These are phyloP conservation scores for Aspergillus bridgeri DNA, from an alignment of 495 filamentous ascomycete species.

Conservation along the genomic window DNA sequence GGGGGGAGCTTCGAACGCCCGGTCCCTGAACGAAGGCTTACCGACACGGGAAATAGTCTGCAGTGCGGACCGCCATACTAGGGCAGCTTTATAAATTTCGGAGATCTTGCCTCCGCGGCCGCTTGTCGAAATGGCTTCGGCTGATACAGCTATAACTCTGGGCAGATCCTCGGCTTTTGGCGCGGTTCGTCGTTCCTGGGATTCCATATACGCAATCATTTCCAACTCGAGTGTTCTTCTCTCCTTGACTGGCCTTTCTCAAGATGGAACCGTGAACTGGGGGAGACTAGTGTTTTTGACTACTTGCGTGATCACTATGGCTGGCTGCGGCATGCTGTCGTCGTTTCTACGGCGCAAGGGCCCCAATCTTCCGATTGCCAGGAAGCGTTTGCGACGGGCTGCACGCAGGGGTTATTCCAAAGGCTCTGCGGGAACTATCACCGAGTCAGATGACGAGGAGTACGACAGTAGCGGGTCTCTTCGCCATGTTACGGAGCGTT, in stretches of 20 bases:
- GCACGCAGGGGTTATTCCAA: conserved; percentile 27
- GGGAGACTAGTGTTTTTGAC: conserved; percentile 35
- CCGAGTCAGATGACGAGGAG: conserved; percentile 45
- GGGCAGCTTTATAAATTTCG: conserved; percentile 14
- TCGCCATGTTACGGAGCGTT: conserved; percentile 26
- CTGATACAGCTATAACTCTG: conserved; percentile 8
- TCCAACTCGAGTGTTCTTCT: conserved; percentile 12
- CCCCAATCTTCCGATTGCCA: conserved; percentile 11
- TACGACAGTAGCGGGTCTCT: conserved; percentile 41
- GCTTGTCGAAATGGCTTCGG: conserved; percentile 15
- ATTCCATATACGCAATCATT: conserved; percentile 11
- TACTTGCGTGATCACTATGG: conserved; percentile 38
- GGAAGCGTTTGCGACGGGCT: conserved; percentile 21
- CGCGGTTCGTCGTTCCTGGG: conserved; percentile 9
- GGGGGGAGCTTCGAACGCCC: conserved; percentile 3
- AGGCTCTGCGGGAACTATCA: conserved; percentile 31
- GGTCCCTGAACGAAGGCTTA: conserved; percentile 8
- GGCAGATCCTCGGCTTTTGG: conserved; percentile 4
- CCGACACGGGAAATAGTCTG: background rate
- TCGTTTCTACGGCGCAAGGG: conserved; percentile 29
- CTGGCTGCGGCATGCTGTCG: conserved; percentile 40
- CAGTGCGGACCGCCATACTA: background rate
- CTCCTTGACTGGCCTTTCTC: conserved; percentile 20
- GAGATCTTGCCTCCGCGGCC: background rate
- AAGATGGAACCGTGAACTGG: conserved; percentile 32